Percentiles rank a stretch among this genome's conserved stretches.
Evolutionary conservation across 441 rosid species (phyloP).

Genomic region (Populus hybrid): DNA sequence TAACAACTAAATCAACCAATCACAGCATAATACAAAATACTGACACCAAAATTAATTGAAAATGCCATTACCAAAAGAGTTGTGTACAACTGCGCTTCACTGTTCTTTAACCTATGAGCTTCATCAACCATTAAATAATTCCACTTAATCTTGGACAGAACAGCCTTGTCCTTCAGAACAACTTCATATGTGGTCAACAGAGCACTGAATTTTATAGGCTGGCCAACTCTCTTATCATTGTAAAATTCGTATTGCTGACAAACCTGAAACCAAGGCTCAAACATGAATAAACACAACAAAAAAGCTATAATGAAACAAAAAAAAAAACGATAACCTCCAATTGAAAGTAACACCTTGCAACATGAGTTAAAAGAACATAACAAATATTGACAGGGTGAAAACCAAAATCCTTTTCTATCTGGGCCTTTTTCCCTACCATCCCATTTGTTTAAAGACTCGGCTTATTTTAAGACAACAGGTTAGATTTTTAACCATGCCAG

Average conservation of each 20-base stretch:
- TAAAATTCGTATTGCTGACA: conserved; percentile 97
- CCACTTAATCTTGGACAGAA: conserved; percentile 97
- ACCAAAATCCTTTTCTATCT: background rate
- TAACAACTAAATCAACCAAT: conserved; percentile 17
- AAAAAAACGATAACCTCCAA: background rate
- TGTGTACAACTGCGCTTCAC: conserved; percentile 98
- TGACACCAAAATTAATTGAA: conserved; percentile 6
- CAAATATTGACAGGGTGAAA: background rate
- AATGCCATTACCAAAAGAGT: conserved; percentile 70
- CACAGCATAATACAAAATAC: conserved; percentile 5
- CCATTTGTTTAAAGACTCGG: background rate
- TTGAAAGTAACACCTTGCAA: background rate
- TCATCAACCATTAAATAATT: conserved; percentile 99
- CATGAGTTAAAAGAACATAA: background rate
- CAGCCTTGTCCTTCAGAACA: conserved; percentile 92
- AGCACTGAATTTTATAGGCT: conserved; percentile 86
- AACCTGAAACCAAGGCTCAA: conserved; percentile 50
- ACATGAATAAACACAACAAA: conserved; percentile 4
- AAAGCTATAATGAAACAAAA: background rate
- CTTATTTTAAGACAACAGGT: background rate
- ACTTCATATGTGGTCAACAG: conserved; percentile 98
- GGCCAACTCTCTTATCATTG: conserved; percentile 80
- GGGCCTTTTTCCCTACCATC: background rate
- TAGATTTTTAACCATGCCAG: background rate
- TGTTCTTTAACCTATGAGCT: conserved; percentile 98